These are phyloP conservation scores for Ogataea trehalophila DNA, from an alignment of 805 yeast genomes.

Conservation along the genomic window DNA sequence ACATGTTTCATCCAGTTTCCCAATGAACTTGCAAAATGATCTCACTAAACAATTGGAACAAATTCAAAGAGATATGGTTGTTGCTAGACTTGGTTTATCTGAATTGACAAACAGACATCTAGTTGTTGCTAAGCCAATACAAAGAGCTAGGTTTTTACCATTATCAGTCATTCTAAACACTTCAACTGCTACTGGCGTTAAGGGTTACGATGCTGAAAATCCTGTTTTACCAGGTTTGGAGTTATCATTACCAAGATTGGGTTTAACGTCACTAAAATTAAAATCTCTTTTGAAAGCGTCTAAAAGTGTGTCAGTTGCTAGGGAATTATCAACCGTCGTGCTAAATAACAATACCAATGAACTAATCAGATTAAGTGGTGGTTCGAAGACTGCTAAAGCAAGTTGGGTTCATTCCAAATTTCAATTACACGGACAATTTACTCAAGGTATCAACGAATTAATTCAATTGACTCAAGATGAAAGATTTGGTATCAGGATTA, in stretches of 20 bases:
- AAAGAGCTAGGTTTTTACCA: constrained; percentile 69
- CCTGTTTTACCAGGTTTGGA: constrained; percentile 69
- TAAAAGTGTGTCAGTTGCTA: constrained; percentile 55
- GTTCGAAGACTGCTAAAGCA: constrained; percentile 60
- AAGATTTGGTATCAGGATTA: constrained; percentile 63
- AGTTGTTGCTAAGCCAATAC: constrained; percentile 68
- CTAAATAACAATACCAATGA: constrained; percentile 46
- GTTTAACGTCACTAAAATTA: constrained; percentile 63
- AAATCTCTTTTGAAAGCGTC: constrained; percentile 57
- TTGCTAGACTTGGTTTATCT: constrained; percentile 67
- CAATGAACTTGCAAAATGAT: constrained; percentile 40
- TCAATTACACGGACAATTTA: constrained; percentile 48
- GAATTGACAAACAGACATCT: constrained; percentile 80
- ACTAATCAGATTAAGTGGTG: constrained; percentile 78
- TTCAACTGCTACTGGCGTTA: constrained; percentile 61
- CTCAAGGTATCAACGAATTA: constrained; percentile 47
- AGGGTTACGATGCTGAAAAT: constrained; percentile 62
- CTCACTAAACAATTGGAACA: constrained; percentile 37
- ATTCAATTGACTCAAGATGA: constrained; percentile 58
- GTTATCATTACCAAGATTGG: constrained; percentile 69
- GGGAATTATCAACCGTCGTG: constrained; percentile 75
- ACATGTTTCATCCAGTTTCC: constrained; percentile 61
- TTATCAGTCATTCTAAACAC: constrained; percentile 57
- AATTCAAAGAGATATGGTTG: constrained; percentile 51
- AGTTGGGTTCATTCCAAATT: constrained; percentile 84